These are phyloP conservation scores for Umbelopsis vinacea DNA, from an alignment of 192 early-diverging fungal genomes.

Conservation along the genomic window DNA sequence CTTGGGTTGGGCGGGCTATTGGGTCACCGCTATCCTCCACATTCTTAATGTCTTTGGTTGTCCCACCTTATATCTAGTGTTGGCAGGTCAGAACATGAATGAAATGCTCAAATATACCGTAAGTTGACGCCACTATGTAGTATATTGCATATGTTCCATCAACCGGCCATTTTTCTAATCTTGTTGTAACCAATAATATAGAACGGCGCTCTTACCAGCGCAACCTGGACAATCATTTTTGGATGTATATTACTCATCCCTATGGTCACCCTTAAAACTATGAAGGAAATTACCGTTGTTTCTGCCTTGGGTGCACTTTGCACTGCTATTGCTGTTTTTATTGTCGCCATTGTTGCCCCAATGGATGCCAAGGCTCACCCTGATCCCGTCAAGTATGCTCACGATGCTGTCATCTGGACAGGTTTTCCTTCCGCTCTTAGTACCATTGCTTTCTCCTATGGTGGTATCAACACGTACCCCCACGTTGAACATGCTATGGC, in stretches of 20 bases:
- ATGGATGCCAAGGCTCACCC: constrained; percentile 47
- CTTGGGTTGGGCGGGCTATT: constrained; percentile 68
- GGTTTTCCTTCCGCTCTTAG: constrained; percentile 78
- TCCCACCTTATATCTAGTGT: constrained; percentile 70
- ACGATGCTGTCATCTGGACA: constrained; percentile 61
- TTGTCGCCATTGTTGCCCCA: constrained; percentile 68
- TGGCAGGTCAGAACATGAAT: constrained; percentile 74
- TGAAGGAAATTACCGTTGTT: constrained; percentile 79
- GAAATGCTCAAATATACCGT: constrained; percentile 52
- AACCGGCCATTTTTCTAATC: constrained; percentile 10
- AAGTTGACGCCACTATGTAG: constrained; percentile 2
- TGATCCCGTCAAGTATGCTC: constrained; percentile 35
- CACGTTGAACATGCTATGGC: constrained; percentile 85
- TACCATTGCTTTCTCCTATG: constrained; percentile 83
- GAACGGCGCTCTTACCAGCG: constrained; percentile 20
- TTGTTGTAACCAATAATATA: constrained; percentile 8
- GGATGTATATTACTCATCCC: constrained; percentile 72
- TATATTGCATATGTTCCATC: neutral
- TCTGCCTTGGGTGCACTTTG: constrained; percentile 78
- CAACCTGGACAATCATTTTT: constrained; percentile 68
- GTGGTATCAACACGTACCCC: constrained; percentile 84
- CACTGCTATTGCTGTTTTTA: constrained; percentile 73
- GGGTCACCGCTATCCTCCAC: constrained; percentile 64
- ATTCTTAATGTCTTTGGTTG: constrained; percentile 71
- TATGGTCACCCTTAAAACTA: constrained; percentile 73